Evolutionary conservation across 1,284 basidiomycete species (phyloP).

Genomic region (Ceraceosorus guamensis): DNA sequence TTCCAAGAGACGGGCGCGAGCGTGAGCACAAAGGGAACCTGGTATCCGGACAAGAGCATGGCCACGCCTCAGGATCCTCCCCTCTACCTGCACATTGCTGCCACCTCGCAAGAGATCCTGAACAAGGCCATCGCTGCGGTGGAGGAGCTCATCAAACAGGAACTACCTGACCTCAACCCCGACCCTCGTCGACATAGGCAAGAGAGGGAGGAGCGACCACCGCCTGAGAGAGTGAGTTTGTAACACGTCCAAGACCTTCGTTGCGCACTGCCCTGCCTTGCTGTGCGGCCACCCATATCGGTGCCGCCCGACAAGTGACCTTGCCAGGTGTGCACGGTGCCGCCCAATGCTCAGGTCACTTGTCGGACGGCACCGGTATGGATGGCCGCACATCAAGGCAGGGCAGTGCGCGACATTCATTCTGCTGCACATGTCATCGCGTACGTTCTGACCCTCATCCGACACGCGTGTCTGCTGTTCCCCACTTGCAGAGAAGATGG

Average conservation of each 20-base stretch:
- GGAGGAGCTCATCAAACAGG: slow-evolving; percentile 81
- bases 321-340: too few species aligned
- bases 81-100: slow-evolving; percentile 86
- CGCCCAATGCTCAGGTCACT: too few species aligned
- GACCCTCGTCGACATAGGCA: slow-evolving; percentile 45
- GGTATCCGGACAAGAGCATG: slow-evolving; percentile 58
- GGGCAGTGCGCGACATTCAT: too few species aligned
- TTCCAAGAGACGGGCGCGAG: slow-evolving; percentile 48
- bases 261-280: not conserved
- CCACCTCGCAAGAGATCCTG: slow-evolving; percentile 68
- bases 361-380: too few species aligned
- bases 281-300: not conserved
- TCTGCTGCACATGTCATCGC: too few species aligned
- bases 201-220: slow-evolving; percentile 61
- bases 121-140: slow-evolving; percentile 70
- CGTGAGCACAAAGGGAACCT: slow-evolving; percentile 56
- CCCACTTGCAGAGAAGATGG: slow-evolving; percentile 17
- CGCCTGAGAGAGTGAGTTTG: not conserved
- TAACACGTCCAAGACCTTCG: too few species aligned
- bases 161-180: slow-evolving; percentile 43
- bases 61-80: slow-evolving; percentile 53
- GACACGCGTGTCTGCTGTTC: too few species aligned
- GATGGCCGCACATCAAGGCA: too few species aligned
- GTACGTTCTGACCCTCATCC: too few species aligned
- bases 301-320: not conserved